A percentile compares a stretch with the other conserved stretches of the same genome.
Conservation (phyloP, 306 rosid genomes). For the Pterocarpus santalinus region DNA sequence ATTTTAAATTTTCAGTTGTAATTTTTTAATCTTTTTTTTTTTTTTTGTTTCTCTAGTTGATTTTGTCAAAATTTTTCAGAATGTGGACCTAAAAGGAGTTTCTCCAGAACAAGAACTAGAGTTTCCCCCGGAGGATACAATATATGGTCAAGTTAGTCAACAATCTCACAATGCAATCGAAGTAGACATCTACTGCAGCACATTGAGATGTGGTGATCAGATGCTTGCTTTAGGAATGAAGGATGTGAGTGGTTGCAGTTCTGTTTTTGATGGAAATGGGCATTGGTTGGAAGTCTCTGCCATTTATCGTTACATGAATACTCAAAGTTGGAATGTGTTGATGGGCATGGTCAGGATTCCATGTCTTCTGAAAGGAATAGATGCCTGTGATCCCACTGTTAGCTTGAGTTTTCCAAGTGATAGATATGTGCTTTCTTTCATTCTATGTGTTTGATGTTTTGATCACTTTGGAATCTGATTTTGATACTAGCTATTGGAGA, state of each 20-base stretch:
- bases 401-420: conserved; percentile 32
- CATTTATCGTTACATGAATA: conserved; percentile 83
- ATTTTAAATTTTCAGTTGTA: conserved; percentile 16
- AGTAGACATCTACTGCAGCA: too few relatives aligned
- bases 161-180: conserved; percentile 51
- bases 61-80: conserved; percentile 73
- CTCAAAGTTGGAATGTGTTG: conserved; percentile 91
- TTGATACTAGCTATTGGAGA: conserved; percentile 1
- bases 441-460: conserved; percentile 16
- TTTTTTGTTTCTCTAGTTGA: conserved; percentile 63
- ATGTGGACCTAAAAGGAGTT: conserved; percentile 60
- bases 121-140: conserved; percentile 49
- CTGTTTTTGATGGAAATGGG: conserved; percentile 72
- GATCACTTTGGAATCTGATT: conserved; percentile 9
- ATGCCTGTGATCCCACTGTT: conserved; percentile 95
- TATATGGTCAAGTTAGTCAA: conserved; percentile 55
- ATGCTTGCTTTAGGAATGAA: too few relatives aligned
- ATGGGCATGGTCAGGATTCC: conserved; percentile 88
- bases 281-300: conserved; percentile 83
- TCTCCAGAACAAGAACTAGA: conserved; percentile 53
- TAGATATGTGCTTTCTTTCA: conserved; percentile 47
- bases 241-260: conserved; percentile 44
- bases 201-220: too few relatives aligned
- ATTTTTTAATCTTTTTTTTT: conserved; percentile 26
- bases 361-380: conserved; percentile 92